phyloP scores from a whole-genome alignment of 2,329 filamentous ascomycete species.

The Neophaeococcomyces mojaviensis region DNA sequence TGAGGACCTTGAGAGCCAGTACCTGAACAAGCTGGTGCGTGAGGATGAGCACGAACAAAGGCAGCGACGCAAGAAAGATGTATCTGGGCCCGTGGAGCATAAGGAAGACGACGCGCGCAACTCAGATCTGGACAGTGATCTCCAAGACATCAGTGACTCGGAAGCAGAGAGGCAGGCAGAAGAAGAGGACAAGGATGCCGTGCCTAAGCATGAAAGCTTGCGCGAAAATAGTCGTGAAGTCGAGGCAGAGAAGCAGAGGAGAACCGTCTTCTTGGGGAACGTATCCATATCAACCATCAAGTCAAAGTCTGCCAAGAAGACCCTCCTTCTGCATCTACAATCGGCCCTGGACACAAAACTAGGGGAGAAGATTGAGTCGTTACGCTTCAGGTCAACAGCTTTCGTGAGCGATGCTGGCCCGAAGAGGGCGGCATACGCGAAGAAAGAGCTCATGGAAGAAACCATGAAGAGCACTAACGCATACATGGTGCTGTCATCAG shows the following conservation, averaged over 20 bases:
- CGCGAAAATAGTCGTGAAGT: slow-evolving; percentile 27
- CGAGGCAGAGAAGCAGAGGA: slow-evolving; percentile 64
- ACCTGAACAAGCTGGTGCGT: slow-evolving; percentile 20
- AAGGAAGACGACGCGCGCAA: slow-evolving; percentile 27
- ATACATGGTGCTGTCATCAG: slow-evolving; percentile 79
- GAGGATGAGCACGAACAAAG: slow-evolving; percentile 22
- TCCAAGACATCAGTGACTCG: slow-evolving; percentile 15
- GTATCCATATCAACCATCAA: slow-evolving; percentile 76
- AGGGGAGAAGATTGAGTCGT: slow-evolving; percentile 72
- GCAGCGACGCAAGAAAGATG: slow-evolving; percentile 39
- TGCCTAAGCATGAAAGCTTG: slow-evolving; percentile 35
- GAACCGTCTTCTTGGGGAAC: slow-evolving; percentile 90
- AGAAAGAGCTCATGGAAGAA: slow-evolving; percentile 78
- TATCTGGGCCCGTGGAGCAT: slow-evolving; percentile 39
- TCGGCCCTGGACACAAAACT: slow-evolving; percentile 57
- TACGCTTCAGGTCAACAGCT: slow-evolving; percentile 89
- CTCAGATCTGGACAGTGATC: slow-evolving; percentile 22
- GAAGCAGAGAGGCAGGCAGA: slow-evolving; percentile 19
- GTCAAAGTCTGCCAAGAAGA: slow-evolving; percentile 72
- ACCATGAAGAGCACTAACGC: slow-evolving; percentile 92
- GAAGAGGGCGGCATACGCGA: slow-evolving; percentile 90
- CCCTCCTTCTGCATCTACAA: slow-evolving; percentile 66
- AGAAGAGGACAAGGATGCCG: slow-evolving; percentile 19
- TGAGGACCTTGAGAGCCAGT: slow-evolving; percentile 19
- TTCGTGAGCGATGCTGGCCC: slow-evolving; percentile 71